Evolutionary conservation across 2,329 filamentous ascomycete genomes (phyloP).

Genomic region (Phialophora macrospora): DNA sequence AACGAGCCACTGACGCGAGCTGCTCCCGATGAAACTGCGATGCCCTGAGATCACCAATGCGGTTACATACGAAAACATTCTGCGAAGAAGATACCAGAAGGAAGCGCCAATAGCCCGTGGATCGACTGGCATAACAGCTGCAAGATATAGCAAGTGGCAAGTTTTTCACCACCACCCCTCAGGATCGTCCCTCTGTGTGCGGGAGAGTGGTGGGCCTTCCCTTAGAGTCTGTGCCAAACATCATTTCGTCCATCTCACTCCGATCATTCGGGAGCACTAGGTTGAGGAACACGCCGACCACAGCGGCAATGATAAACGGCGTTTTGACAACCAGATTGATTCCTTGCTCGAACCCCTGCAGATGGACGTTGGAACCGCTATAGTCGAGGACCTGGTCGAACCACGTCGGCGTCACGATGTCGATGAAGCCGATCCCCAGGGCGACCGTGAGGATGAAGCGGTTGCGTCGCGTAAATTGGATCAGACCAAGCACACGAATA

Average conservation of each 20-base stretch:
- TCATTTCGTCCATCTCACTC: conserved; percentile 29
- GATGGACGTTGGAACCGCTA: conserved; percentile 66
- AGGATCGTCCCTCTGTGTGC: conserved; percentile 6
- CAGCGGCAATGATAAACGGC: conserved; percentile 43
- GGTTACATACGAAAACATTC: too few species aligned
- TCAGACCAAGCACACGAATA: conserved; percentile 73
- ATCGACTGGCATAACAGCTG: neutral
- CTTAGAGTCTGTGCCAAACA: conserved; percentile 23
- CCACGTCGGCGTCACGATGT: conserved; percentile 69
- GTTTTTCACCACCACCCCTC: neutral
- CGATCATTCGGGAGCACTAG: conserved; percentile 33
- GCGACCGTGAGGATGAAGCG: conserved; percentile 80
- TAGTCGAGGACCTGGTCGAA: conserved; percentile 76
- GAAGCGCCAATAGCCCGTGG: neutral
- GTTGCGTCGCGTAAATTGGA: conserved; percentile 77
- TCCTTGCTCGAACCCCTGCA: conserved; percentile 65
- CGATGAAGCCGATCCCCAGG: conserved; percentile 73
- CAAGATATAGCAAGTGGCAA: neutral
- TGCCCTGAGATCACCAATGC: neutral
- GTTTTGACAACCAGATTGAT: conserved; percentile 43
- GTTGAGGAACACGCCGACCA: conserved; percentile 43
- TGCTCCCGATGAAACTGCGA: neutral
- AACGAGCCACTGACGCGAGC: neutral
- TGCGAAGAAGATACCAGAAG: neutral
- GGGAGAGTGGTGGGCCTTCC: conserved; percentile 18